Base-by-base conservation (phyloP, 495 filamentous ascomycete genomes). In the Aspergillus campestris region DNA sequence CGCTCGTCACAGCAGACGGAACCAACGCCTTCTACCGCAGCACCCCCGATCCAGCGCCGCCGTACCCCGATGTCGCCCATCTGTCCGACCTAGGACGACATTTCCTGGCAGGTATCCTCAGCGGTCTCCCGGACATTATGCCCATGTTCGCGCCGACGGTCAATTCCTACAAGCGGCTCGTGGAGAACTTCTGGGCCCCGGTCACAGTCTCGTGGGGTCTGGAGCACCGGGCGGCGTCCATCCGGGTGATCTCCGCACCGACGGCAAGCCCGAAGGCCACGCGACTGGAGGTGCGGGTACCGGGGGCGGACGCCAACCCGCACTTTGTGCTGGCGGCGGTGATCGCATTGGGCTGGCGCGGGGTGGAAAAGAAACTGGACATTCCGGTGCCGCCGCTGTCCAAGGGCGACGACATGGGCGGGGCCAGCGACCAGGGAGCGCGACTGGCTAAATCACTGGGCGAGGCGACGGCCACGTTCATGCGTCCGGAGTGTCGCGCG, bases 181-280 rank as follows among this genome's bases (percentile, higher is more conserved):
- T 98, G 8, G 92, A 98, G 72, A 97, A 97, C 61, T 96, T 95
- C 67, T 97, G 94, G 94, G 92, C 92, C 0, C 92, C 92, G 0
- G 91, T 98, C 6, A 96, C 89, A 0, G 92, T 96, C 1, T 94
- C 86, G 2, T 98, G 92, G 94, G 92, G 94, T 1, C 63, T 96
- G 7, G 92, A 97, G 62, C 92, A 98, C 54, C 86, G 92, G 33
- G 89, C 89, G 1, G 92, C 92, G 0, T 94, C 86, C 0, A 85
- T 98, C 44, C 77, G 94, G 6, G 61, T 98, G 15, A 96, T 97
- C 53, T 77, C 84, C 0, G 92, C 92, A 8, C 92, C 92, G 1
- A 88, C 86, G 0, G 74, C 82, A 30, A 86, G 83, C 47, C 71
- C 86, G 0, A 86, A 86, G 50, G 86, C 90, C 0, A 96, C 92